phyloP scores from a whole-genome alignment of 805 yeast species.

The Barnettozyma siamensis region DNA sequence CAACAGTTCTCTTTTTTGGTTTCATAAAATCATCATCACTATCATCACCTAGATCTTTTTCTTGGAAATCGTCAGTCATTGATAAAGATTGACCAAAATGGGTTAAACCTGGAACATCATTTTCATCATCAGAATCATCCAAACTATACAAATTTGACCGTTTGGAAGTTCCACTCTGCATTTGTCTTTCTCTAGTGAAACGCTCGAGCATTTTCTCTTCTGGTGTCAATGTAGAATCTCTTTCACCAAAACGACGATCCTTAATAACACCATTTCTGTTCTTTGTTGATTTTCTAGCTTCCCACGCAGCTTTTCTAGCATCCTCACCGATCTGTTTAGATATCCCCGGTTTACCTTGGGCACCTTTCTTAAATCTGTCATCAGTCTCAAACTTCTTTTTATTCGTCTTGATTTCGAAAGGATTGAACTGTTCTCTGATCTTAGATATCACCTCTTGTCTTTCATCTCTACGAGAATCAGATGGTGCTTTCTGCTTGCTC shows the following conservation, averaged over 20 bases:
- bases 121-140: conserved; percentile 55
- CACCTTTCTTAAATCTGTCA: conserved; percentile 35
- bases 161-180: conserved; percentile 35
- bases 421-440: conserved; percentile 82
- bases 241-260: conserved; percentile 92
- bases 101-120: conserved; percentile 42
- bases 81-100: conserved; percentile 72
- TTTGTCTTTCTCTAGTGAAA: conserved; percentile 82
- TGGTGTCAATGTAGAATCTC: conserved; percentile 58
- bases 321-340: conserved; percentile 67
- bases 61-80: conserved; percentile 49
- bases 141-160: conserved; percentile 63
- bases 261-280: conserved; percentile 73
- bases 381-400: conserved; percentile 56
- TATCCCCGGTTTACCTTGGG: conserved; percentile 65
- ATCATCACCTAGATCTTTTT: conserved; percentile 39
- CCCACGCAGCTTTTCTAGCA: conserved; percentile 54
- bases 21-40: conserved; percentile 30
- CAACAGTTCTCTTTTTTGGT: conserved; percentile 30
- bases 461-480: conserved; percentile 67
- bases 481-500: conserved; percentile 43
- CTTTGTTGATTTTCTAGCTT: conserved; percentile 53
- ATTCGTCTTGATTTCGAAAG: conserved; percentile 75
- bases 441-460: conserved; percentile 46
- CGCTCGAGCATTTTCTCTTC: conserved; percentile 96